Percentiles rank a stretch among this genome's conserved stretches.
phyloP scores from a whole-genome alignment of 2,329 filamentous ascomycete genomes.

The Ophiostoma perfectum region DNA sequence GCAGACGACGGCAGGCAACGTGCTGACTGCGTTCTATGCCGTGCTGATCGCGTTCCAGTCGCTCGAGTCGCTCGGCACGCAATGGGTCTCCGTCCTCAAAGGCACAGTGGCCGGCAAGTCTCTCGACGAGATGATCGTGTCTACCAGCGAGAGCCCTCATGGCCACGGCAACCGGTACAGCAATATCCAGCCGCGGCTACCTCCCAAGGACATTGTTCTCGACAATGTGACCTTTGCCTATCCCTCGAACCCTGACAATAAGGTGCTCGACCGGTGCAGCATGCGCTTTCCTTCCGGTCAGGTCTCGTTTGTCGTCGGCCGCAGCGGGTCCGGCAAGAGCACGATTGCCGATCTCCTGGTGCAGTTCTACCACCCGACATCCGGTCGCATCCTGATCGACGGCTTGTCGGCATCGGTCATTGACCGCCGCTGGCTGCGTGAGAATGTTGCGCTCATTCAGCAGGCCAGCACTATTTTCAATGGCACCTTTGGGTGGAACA shows the following conservation, averaged over 20 bases:
- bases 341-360: conserved; percentile 76
- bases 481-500: conserved; percentile 71
- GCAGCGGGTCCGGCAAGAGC: conserved; percentile 88
- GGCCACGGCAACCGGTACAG: conserved; percentile 18
- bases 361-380: conserved; percentile 64
- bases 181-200: conserved; percentile 35
- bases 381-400: conserved; percentile 66
- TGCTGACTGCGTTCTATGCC: conserved; percentile 82
- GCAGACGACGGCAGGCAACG: conserved; percentile 54
- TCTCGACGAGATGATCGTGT: conserved; percentile 36
- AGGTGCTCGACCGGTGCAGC: conserved; percentile 55
- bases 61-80: conserved; percentile 67
- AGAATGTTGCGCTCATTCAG: conserved; percentile 74
- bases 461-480: conserved; percentile 78
- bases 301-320: conserved; percentile 75
- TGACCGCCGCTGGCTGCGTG: conserved; percentile 65
- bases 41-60: conserved; percentile 71
- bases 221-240: conserved; percentile 73
- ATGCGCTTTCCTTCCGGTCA: conserved; percentile 68
- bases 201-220: conserved; percentile 64
- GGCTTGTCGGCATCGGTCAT: conserved; percentile 56
- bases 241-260: conserved; percentile 58
- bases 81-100: conserved; percentile 71
- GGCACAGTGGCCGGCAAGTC: conserved; percentile 67
- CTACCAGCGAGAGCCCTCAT: not conserved